These are phyloP conservation scores for Oxyria digyna DNA, from an alignment of 148 eudicot species.

Conservation along the genomic window DNA sequence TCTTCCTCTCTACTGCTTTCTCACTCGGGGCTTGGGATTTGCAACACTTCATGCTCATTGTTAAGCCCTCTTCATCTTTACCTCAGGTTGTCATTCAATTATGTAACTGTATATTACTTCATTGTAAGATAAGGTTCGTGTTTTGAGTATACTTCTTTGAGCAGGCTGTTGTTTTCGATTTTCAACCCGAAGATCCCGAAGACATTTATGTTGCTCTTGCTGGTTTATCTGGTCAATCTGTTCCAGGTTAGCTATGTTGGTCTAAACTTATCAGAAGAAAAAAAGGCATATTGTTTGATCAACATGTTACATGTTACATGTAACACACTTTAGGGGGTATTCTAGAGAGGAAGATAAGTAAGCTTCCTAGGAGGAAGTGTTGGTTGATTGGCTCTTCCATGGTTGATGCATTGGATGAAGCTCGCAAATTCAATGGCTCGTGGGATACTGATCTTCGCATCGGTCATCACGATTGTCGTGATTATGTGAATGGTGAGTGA, in stretches of 20 bases:
- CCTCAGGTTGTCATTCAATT: constrained; percentile 12
- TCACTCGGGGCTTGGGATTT: constrained; percentile 59
- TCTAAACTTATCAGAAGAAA: neutral
- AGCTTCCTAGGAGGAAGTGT: constrained; percentile 54
- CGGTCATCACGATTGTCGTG: constrained; percentile 71
- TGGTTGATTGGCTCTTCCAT: constrained; percentile 55
- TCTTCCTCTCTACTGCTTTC: constrained; percentile 60
- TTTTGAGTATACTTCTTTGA: neutral
- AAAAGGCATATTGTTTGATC: neutral
- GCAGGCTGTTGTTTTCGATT: constrained; percentile 68
- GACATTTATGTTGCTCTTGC: constrained; percentile 54
- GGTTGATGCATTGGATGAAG: constrained; percentile 34
- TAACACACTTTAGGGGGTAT: constrained; percentile 32
- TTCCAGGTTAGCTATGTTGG: constrained; percentile 43
- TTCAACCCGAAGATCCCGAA: constrained; percentile 96
- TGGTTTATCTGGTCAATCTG: constrained; percentile 57
- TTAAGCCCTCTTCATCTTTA: constrained; percentile 34
- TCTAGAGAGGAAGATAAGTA: constrained; percentile 37
- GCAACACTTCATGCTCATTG: constrained; percentile 79
- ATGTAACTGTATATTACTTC: neutral
- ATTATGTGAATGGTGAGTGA: constrained; percentile 64
- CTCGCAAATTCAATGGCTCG: constrained; percentile 37
- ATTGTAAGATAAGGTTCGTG: neutral
- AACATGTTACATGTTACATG: neutral
- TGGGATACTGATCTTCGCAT: constrained; percentile 69